A percentile compares a stretch with the other conserved stretches of the same genome.
These are phyloP conservation scores for Linderniella brevidens DNA, from an alignment of 257 asterid genomes.

Conservation along the genomic window DNA sequence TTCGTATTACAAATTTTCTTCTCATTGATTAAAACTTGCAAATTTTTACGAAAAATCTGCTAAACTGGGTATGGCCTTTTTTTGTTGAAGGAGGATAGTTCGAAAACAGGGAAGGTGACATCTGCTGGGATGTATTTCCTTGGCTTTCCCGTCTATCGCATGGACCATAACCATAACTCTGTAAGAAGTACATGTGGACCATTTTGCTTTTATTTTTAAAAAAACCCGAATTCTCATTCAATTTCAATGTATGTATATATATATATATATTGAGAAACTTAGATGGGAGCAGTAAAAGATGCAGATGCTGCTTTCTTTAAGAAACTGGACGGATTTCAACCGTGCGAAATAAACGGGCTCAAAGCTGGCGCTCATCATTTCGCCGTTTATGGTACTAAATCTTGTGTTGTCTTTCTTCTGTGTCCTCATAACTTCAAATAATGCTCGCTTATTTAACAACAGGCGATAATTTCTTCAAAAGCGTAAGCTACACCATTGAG, in stretches of 20 bases:
- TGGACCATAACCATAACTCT: constrained; percentile 59
- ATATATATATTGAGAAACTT: neutral
- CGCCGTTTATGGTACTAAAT: constrained; percentile 71
- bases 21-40: neutral
- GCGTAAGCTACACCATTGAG: constrained; percentile 75
- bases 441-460: neutral
- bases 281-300: constrained; percentile 62
- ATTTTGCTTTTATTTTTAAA: no score
- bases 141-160: constrained; percentile 81
- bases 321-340: constrained; percentile 91
- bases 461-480: constrained; percentile 97
- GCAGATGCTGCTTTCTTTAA: constrained; percentile 90
- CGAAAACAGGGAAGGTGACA: constrained; percentile 69
- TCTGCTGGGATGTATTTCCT: constrained; percentile 90
- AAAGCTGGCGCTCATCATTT: constrained; percentile 82
- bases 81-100: constrained; percentile 69
- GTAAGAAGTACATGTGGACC: constrained; percentile 21
- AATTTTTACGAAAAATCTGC: constrained; percentile 7
- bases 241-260: no score
- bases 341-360: constrained; percentile 78
- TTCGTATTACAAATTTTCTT: constrained; percentile 11
- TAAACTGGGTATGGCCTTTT: neutral
- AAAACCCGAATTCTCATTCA: no score
- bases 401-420: constrained; percentile 7
- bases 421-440: neutral